Conservation (phyloP, 2,329 filamentous ascomycete species). For the Plenodomus biglobosus region DNA sequence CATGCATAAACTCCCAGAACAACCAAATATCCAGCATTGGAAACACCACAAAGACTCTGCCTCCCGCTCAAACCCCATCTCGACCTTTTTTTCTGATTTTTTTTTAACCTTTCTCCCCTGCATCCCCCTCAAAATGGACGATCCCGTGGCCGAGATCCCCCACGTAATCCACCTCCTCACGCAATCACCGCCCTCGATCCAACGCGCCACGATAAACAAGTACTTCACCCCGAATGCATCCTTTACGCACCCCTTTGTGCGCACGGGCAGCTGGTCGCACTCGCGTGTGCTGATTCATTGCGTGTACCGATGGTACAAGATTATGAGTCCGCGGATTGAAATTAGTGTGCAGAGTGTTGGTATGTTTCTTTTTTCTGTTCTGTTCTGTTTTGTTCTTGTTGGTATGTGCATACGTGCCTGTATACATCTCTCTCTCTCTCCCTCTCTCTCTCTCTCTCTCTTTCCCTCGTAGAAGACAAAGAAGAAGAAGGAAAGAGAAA, state of each 20-base stretch:
- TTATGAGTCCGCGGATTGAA: conserved; percentile 73
- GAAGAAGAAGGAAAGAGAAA: too few species aligned
- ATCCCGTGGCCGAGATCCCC: conserved; percentile 61
- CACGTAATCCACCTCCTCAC: conserved; percentile 68
- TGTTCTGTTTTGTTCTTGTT: too few species aligned
- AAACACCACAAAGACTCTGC: neutral
- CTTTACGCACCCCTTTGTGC: conserved; percentile 78
- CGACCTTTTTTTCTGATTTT: too few species aligned
- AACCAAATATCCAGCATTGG: neutral
- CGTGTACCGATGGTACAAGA: conserved; percentile 75
- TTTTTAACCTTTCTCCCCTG: too few species aligned
- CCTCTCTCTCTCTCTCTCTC: too few species aligned
- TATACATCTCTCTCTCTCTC: too few species aligned
- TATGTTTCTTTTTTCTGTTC: conserved; percentile 28
- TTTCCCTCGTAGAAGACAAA: too few species aligned
- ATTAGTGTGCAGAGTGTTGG: conserved; percentile 65
- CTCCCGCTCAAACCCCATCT: neutral
- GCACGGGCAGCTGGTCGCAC: conserved; percentile 61
- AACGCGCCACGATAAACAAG: conserved; percentile 64
- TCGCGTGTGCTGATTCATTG: conserved; percentile 67
- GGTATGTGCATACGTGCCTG: too few species aligned
- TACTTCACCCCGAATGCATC: conserved; percentile 73
- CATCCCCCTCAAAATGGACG: conserved; percentile 14
- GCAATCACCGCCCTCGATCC: conserved; percentile 65
- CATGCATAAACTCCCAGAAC: conserved; percentile 1